Conservation (phyloP, 2,329 filamentous ascomycete species). For the Uncinocarpus reesii region DNA sequence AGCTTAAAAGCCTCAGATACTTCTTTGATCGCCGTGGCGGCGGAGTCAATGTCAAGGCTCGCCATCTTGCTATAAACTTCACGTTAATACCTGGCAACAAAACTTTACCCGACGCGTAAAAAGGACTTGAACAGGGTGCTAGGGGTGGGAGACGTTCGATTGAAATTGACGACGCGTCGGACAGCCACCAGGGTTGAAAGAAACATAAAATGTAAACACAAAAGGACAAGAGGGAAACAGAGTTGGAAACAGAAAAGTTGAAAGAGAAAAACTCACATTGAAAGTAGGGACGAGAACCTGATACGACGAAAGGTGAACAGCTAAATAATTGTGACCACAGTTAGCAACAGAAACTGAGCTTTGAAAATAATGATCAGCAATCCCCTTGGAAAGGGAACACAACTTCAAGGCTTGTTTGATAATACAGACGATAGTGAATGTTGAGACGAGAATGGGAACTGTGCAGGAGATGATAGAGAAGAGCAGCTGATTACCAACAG, state of each 20-base stretch:
- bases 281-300: not conserved
- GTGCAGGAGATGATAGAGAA: not conserved
- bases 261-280: not conserved
- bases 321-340: no score
- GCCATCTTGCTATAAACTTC: conserved; percentile 2
- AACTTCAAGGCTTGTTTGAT: not conserved
- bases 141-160: no score
- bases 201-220: not conserved
- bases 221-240: not conserved
- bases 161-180: no score
- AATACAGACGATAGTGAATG: not conserved
- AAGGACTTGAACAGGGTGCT: no score
- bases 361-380: not conserved
- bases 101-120: no score
- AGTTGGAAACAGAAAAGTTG: not conserved
- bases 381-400: not conserved
- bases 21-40: not conserved
- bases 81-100: not conserved
- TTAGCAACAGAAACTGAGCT: not conserved
- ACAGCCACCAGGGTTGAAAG: not conserved
- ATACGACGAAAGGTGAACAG: not conserved
- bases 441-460: not conserved
- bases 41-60: not conserved
- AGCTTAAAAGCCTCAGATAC: not conserved
- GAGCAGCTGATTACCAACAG: not conserved